A percentile compares a stretch with the other conserved stretches of the same genome.
These are phyloP conservation scores for Blastocystis sp. DNA, from an alignment of 352 stramenopile species.

Conservation along the genomic window DNA sequence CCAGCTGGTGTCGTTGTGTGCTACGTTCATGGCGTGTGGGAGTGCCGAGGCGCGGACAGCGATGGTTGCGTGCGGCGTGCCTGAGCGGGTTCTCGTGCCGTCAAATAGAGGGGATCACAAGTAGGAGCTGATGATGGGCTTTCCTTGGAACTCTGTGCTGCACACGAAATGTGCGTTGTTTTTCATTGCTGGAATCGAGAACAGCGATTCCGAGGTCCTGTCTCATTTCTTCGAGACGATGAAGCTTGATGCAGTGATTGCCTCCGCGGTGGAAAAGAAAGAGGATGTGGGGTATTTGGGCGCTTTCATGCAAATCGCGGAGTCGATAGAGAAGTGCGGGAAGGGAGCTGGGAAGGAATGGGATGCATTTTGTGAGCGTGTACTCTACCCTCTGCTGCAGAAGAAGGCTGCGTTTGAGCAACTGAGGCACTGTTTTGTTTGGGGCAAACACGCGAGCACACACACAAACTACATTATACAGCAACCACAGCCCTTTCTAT, in stretches of 20 bases:
- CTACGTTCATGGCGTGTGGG: not conserved
- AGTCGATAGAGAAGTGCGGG: not conserved
- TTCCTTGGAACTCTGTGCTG: constrained; percentile 28
- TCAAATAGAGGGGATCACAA: not conserved
- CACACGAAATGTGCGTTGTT: constrained; percentile 10
- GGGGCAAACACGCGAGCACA: not conserved
- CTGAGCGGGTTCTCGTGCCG: not conserved
- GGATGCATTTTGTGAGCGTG: not conserved
- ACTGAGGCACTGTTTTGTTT: not conserved
- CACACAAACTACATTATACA: constrained; percentile 68
- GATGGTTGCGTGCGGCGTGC: not conserved
- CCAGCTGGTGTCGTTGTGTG: constrained; percentile 6
- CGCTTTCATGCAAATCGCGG: constrained; percentile 1
- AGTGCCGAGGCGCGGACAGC: not conserved
- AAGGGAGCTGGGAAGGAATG: not conserved
- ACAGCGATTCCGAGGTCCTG: not conserved
- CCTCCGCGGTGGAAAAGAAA: not conserved
- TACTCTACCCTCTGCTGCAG: not conserved
- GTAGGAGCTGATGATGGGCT: not conserved
- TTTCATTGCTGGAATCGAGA: not conserved
- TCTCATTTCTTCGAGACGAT: not conserved
- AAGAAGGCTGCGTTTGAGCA: not conserved
- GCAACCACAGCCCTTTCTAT: constrained; percentile 62
- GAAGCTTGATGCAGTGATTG: not conserved
- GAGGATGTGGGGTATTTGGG: constrained; percentile 25